Evolutionary conservation across 1,284 basidiomycete species (phyloP).

Genomic region (Kwoniella shivajii): DNA sequence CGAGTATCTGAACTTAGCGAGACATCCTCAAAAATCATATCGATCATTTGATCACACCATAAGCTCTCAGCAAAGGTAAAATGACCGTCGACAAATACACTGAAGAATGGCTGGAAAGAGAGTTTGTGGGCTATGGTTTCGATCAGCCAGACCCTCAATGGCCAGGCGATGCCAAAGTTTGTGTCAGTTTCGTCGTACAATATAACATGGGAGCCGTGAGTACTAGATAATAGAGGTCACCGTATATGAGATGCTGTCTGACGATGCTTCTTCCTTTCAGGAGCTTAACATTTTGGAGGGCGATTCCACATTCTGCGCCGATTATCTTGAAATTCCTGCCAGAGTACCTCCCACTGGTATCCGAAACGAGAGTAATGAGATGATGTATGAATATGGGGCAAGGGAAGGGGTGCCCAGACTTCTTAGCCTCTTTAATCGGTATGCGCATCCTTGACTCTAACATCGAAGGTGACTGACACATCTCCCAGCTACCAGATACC

Average conservation of each 20-base stretch:
- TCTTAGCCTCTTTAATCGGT: slow-evolving; percentile 26
- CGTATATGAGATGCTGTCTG: too few relatives aligned
- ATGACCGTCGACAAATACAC: slow-evolving; percentile 11
- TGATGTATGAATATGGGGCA: slow-evolving; percentile 30
- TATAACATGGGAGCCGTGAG: slow-evolving; percentile 30
- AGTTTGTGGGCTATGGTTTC: slow-evolving; percentile 51
- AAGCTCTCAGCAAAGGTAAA: not conserved
- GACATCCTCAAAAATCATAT: too few relatives aligned
- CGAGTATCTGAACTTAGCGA: too few relatives aligned
- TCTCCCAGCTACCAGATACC: slow-evolving; percentile 23
- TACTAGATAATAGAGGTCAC: too few relatives aligned
- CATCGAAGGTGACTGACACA: not conserved
- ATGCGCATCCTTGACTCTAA: not conserved
- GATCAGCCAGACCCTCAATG: slow-evolving; percentile 50
- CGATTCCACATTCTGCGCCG: slow-evolving; percentile 13
- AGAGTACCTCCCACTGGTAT: slow-evolving; percentile 4
- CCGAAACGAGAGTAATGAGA: slow-evolving; percentile 21
- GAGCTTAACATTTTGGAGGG: slow-evolving; percentile 14
- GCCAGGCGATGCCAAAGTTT: slow-evolving; percentile 52
- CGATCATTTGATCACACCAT: too few relatives aligned
- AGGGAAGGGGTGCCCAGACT: slow-evolving; percentile 24
- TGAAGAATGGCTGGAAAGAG: slow-evolving; percentile 30
- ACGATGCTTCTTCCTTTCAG: not conserved
- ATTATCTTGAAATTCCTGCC: slow-evolving; percentile 27
- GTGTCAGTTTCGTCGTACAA: slow-evolving; percentile 36